Evolutionary conservation across 768 basidiomycete species (phyloP).

Genomic region (Boletus rufocinnamomeus): DNA sequence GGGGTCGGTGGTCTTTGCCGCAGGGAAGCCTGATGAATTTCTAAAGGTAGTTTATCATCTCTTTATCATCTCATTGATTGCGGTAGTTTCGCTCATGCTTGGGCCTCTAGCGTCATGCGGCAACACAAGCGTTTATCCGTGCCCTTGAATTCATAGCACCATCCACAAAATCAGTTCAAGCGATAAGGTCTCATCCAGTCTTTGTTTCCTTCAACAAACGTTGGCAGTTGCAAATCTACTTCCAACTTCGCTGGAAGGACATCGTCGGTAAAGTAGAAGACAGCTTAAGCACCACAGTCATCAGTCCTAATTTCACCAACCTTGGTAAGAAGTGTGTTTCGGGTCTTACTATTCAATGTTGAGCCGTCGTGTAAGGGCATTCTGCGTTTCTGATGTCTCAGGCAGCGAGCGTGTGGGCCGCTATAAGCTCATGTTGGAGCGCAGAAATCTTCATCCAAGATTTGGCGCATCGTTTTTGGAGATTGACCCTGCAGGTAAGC

Average conservation of each 20-base stretch:
- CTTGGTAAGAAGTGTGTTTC: constrained; percentile 40
- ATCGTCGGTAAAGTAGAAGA: constrained; percentile 80
- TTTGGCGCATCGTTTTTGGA: constrained; percentile 86
- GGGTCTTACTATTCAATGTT: not conserved
- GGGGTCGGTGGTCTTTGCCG: constrained; percentile 83
- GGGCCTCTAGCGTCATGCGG: constrained; percentile 71
- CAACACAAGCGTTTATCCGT: constrained; percentile 78
- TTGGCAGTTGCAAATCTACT: constrained; percentile 97
- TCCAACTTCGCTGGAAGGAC: constrained; percentile 97
- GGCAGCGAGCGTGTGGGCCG: constrained; percentile 67
- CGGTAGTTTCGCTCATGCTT: constrained; percentile 3
- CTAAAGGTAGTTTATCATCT: constrained; percentile 59
- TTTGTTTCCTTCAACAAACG: constrained; percentile 75
- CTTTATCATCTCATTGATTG: constrained; percentile 17
- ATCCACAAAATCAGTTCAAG: constrained; percentile 64
- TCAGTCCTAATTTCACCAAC: constrained; percentile 39
- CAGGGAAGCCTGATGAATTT: constrained; percentile 88
- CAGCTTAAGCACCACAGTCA: constrained; percentile 44
- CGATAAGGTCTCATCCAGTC: constrained; percentile 71
- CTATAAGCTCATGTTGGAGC: constrained; percentile 83
- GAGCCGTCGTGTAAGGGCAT: constrained; percentile 19
- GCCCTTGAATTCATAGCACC: constrained; percentile 84
- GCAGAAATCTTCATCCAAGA: constrained; percentile 83
- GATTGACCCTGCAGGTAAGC: constrained; percentile 80
- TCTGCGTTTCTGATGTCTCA: constrained; percentile 59